A percentile compares a stretch with the other conserved stretches of the same genome.
phyloP scores from a whole-genome alignment of 2,329 filamentous ascomycete species.

The Neoascochyta sp. region DNA sequence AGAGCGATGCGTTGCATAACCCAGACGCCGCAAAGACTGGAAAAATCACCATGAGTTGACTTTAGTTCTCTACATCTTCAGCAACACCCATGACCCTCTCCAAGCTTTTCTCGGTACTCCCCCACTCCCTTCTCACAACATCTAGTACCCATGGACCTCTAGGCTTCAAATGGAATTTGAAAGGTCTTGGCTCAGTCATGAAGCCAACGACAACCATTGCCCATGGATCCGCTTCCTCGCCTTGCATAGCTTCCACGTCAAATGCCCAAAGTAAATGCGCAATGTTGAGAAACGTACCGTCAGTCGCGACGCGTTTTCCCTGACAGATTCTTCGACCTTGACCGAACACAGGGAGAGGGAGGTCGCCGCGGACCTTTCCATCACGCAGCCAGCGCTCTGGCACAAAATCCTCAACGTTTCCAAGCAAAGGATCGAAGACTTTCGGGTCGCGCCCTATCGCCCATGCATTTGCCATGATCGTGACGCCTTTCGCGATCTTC shows the following conservation, averaged over 20 bases:
- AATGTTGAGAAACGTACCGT: constrained; percentile 8
- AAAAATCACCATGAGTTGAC: constrained; percentile 1
- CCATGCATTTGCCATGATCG: constrained; percentile 11
- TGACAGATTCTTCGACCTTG: constrained; percentile 10
- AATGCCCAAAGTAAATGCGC: constrained; percentile 8
- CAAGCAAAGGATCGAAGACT: constrained; percentile 6
- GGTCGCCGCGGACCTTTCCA: constrained; percentile 6
- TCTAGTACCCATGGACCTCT: constrained; percentile 6
- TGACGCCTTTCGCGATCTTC: constrained; percentile 5
- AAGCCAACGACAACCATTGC: constrained; percentile 8
- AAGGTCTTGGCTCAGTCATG: constrained; percentile 9
- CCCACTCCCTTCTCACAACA: constrained; percentile 5
- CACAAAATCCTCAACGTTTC: constrained; percentile 3
- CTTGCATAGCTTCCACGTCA: constrained; percentile 3
- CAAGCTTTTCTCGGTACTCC: constrained; percentile 3
- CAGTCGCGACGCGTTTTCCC: constrained; percentile 9
- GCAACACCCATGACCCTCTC: constrained; percentile 4
- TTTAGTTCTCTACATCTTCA: constrained; percentile 2
- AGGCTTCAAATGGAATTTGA: constrained; percentile 8
- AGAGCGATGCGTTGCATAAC: no score
- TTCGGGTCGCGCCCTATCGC: constrained; percentile 9
- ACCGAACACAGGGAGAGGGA: constrained; percentile 9
- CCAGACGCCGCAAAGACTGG: no score
- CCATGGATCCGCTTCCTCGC: constrained; percentile 6
- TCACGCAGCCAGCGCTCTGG: constrained; percentile 9